Percentiles rank a stretch among this genome's conserved stretches.
phyloP scores from a whole-genome alignment of 768 basidiomycete species.

The Lactifluus piperatus region DNA sequence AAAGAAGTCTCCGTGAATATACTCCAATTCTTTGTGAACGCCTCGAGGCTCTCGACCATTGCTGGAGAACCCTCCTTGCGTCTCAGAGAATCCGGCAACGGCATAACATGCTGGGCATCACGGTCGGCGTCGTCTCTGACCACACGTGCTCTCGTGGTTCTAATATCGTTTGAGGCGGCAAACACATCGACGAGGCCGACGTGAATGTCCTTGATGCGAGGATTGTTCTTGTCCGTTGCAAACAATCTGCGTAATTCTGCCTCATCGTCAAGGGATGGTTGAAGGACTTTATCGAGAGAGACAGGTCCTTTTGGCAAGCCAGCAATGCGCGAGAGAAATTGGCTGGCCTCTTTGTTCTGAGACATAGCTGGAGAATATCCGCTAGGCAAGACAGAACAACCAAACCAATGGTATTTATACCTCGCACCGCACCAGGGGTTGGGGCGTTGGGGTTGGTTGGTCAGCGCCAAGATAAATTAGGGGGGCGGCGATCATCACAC shows the following conservation, averaged over 20 bases:
- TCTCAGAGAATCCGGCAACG: conserved; percentile 36
- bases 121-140: conserved; percentile 38
- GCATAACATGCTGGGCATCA: conserved; percentile 43
- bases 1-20: conserved; percentile 56
- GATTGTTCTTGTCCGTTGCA: conserved; percentile 41
- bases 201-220: conserved; percentile 37
- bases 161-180: conserved; percentile 38
- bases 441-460: too few species aligned
- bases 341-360: conserved; percentile 25
- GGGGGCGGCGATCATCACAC: too few species aligned
- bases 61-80: conserved; percentile 42
- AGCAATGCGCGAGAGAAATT: conserved; percentile 25
- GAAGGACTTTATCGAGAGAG: conserved; percentile 37
- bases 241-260: conserved; percentile 45
- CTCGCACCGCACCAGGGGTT: not conserved
- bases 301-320: conserved; percentile 25
- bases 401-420: not conserved
- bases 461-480: not conserved
- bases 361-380: conserved; percentile 20
- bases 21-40: conserved; percentile 56
- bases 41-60: conserved; percentile 42
- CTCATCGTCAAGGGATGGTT: conserved; percentile 50
- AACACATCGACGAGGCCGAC: conserved; percentile 57
- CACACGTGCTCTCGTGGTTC: conserved; percentile 42
- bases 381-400: not conserved